phyloP scores from a whole-genome alignment of 306 rosid genomes.

The Fragaria vesca region DNA sequence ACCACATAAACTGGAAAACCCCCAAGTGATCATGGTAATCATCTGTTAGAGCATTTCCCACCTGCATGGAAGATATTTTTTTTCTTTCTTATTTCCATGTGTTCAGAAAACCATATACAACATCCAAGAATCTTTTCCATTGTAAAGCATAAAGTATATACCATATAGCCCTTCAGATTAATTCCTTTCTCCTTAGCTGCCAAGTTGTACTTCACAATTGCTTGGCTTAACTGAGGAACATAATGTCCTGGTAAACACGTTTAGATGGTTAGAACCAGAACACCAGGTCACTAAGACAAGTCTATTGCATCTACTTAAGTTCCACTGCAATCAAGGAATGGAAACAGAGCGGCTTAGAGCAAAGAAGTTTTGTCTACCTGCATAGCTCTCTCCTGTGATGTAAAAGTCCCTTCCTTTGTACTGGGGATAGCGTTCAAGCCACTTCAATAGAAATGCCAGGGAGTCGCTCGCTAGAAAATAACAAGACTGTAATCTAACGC shows the following conservation, averaged over 20 bases:
- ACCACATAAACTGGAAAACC: slow-evolving; percentile 77
- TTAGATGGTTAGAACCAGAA: slow-evolving; percentile 17
- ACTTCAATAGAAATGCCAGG: slow-evolving; percentile 60
- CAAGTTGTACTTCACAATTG: slow-evolving; percentile 59
- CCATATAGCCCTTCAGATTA: slow-evolving; percentile 89
- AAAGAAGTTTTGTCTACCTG: slow-evolving; percentile 45
- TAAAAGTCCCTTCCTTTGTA: slow-evolving; percentile 64
- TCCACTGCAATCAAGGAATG: background rate
- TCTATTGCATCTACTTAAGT: background rate
- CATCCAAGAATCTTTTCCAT: background rate
- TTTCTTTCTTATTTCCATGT: slow-evolving; percentile 6
- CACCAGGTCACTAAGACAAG: background rate
- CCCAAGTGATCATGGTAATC: slow-evolving; percentile 81
- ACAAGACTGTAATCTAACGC: slow-evolving; percentile 11
- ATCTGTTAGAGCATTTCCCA: slow-evolving; percentile 89
- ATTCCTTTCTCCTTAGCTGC: slow-evolving; percentile 41
- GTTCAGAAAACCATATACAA: slow-evolving; percentile 13
- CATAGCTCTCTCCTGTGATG: slow-evolving; percentile 88
- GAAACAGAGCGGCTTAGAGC: background rate
- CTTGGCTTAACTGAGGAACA: slow-evolving; percentile 93
- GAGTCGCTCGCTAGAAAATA: slow-evolving; percentile 62
- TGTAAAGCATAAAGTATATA: slow-evolving; percentile 27
- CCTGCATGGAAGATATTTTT: slow-evolving; percentile 49
- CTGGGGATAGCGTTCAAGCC: slow-evolving; percentile 86
- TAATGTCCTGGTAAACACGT: slow-evolving; percentile 71